These are phyloP conservation scores for Chlamydomonas schloesseri DNA, from an alignment of 139 green algal species.

Conservation along the genomic window DNA sequence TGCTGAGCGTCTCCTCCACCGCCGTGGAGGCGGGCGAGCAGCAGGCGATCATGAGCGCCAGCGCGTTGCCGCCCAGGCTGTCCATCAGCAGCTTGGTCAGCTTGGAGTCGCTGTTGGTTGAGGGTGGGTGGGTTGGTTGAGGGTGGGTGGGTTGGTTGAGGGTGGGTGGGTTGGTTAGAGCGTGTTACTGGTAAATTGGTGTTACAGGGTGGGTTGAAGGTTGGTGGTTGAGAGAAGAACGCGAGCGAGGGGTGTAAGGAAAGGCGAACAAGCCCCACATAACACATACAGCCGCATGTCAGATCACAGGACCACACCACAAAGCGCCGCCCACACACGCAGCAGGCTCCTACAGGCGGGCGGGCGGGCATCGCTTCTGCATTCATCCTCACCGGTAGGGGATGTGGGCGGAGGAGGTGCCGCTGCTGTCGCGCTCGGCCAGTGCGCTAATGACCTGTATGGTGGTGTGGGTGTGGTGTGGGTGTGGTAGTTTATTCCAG, in stretches of 20 bases:
- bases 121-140: not conserved
- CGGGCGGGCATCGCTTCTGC: too few species aligned
- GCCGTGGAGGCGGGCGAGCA: slow-evolving; percentile 70
- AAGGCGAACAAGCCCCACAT: too few species aligned
- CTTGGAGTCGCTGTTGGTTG: slow-evolving; percentile 78
- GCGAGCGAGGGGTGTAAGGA: too few species aligned
- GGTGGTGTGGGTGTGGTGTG: too few species aligned
- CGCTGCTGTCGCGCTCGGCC: slow-evolving; percentile 63
- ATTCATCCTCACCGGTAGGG: slow-evolving; percentile 40
- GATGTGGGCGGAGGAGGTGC: slow-evolving; percentile 57
- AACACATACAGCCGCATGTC: too few species aligned
- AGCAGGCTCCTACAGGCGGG: too few species aligned
- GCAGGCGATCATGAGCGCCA: slow-evolving; percentile 94
- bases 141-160: not conserved
- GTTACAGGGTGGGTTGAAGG: too few species aligned
- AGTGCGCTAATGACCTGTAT: slow-evolving; percentile 73
- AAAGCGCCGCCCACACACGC: too few species aligned
- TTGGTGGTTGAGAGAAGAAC: not conserved
- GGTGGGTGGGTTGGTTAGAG: not conserved
- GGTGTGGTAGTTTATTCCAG: too few species aligned
- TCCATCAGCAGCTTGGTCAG: slow-evolving; percentile 95
- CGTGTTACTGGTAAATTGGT: not conserved
- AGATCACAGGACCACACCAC: too few species aligned
- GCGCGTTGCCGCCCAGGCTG: slow-evolving; percentile 71
- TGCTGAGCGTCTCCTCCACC: slow-evolving; percentile 89